phyloP scores from a whole-genome alignment of 1,139 yeast genomes.

The Blastobotrys serpentis region DNA sequence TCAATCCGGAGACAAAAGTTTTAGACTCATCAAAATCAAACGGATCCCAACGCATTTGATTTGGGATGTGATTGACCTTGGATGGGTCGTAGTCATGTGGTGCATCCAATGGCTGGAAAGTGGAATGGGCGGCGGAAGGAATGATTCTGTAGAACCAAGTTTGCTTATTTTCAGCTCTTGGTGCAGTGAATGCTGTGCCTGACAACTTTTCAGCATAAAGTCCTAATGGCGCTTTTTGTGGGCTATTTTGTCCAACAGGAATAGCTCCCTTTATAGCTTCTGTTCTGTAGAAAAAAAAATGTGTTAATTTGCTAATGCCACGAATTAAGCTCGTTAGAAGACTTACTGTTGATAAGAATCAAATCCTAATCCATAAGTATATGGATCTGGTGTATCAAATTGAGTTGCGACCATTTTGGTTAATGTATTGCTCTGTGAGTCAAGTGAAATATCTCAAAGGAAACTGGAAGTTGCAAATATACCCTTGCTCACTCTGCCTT shows the following conservation, averaged over 20 bases:
- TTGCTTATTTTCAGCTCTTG: constrained; percentile 31
- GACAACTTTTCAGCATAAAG: constrained; percentile 35
- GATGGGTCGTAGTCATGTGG: constrained; percentile 18
- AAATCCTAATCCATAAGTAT: constrained; percentile 29
- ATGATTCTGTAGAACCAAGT: constrained; percentile 32
- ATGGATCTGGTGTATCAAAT: constrained; percentile 27
- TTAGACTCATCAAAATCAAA: constrained; percentile 26
- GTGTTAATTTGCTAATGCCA: too few relatives aligned
- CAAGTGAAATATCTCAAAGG: too few relatives aligned
- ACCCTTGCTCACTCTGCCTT: not conserved
- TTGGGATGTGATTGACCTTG: constrained; percentile 28
- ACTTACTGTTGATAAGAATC: constrained; percentile 30
- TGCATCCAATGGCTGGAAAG: constrained; percentile 21
- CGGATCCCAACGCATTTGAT: constrained; percentile 35
- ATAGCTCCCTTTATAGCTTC: constrained; percentile 31
- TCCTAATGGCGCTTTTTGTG: constrained; percentile 31
- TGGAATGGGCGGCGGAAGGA: constrained; percentile 31
- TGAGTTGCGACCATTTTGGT: constrained; percentile 23
- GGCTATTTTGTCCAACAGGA: constrained; percentile 31
- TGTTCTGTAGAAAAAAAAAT: constrained; percentile 19
- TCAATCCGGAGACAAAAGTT: constrained; percentile 31
- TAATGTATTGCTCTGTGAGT: too few relatives aligned
- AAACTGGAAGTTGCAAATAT: too few relatives aligned
- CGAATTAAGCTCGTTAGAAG: not conserved
- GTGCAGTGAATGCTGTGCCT: constrained; percentile 36